These are phyloP conservation scores for Cryptosporidium xiaoi DNA, from an alignment of 169 alveolate species.

Conservation along the genomic window DNA sequence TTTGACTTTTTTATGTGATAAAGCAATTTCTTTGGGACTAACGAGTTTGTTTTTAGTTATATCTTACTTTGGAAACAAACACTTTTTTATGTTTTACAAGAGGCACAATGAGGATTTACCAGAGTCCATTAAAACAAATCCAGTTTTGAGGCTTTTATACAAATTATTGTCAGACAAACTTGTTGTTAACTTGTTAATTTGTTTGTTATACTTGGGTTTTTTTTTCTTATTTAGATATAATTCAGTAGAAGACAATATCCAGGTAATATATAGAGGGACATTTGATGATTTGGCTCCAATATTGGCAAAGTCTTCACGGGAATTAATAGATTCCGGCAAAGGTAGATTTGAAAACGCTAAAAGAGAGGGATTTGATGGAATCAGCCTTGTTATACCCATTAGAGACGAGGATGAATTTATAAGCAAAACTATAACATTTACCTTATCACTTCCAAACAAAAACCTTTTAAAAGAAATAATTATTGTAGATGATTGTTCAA, in stretches of 20 bases:
- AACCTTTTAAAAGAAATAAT: conserved; percentile 77
- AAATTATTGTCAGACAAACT: neutral
- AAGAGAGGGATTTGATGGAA: conserved; percentile 17
- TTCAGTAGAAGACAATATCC: neutral
- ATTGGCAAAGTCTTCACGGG: conserved; percentile 14
- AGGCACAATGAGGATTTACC: conserved; percentile 45
- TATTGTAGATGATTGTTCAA: conserved; percentile 80
- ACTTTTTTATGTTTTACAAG: neutral
- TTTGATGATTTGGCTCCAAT: conserved; percentile 31
- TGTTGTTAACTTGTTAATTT: neutral
- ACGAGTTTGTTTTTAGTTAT: conserved; percentile 1
- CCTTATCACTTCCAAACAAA: conserved; percentile 45
- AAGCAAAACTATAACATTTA: conserved; percentile 76
- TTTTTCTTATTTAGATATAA: too few species aligned
- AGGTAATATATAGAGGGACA: conserved; percentile 39
- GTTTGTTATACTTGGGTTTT: neutral
- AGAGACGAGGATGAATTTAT: conserved; percentile 79
- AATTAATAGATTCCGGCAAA: conserved; percentile 8
- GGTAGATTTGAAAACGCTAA: conserved; percentile 8
- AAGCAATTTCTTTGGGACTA: neutral
- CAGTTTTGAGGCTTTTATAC: neutral
- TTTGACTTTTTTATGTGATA: neutral
- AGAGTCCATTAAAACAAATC: neutral
- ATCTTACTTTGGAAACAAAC: conserved; percentile 24
- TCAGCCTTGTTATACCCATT: conserved; percentile 77